Evolutionary conservation across 148 eudicot genomes (phyloP).

Genomic region (Hydrangea macrophylla): DNA sequence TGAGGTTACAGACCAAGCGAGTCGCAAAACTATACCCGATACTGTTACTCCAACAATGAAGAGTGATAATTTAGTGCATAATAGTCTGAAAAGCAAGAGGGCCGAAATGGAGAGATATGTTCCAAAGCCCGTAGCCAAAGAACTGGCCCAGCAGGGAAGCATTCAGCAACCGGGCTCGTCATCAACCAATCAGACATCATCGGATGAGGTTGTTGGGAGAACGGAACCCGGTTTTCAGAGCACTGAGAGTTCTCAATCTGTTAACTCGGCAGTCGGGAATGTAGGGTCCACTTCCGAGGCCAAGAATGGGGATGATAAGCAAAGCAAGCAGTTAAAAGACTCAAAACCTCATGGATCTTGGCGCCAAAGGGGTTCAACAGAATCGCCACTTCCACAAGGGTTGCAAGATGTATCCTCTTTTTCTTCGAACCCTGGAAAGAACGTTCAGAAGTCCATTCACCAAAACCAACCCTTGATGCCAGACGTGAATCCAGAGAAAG

Average conservation of each 20-base stretch:
- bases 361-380: constrained; percentile 56
- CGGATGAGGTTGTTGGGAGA: constrained; percentile 35
- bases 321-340: constrained; percentile 44
- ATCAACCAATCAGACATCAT: constrained; percentile 25
- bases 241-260: constrained; percentile 28
- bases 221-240: constrained; percentile 28
- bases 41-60: constrained; percentile 27
- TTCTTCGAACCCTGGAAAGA: constrained; percentile 27
- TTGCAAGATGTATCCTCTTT: constrained; percentile 31
- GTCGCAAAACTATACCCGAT: constrained; percentile 30
- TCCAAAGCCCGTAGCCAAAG: constrained; percentile 90
- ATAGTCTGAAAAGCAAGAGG: constrained; percentile 66
- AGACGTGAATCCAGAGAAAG: constrained; percentile 21
- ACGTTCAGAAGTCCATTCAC: constrained; percentile 26
- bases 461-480: constrained; percentile 20
- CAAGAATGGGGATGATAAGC: constrained; percentile 33
- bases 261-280: constrained; percentile 16
- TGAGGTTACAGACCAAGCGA: constrained; percentile 39
- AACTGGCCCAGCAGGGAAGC: constrained; percentile 72
- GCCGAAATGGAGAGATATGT: constrained; percentile 98
- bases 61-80: constrained; percentile 35
- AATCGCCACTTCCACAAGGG: constrained; percentile 29
- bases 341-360: constrained; percentile 58
- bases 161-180: constrained; percentile 34
- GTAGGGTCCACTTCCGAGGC: constrained; percentile 31